Conservation (phyloP, 2,329 filamentous ascomycete genomes). For the Atkinsonella hypoxylon region DNA sequence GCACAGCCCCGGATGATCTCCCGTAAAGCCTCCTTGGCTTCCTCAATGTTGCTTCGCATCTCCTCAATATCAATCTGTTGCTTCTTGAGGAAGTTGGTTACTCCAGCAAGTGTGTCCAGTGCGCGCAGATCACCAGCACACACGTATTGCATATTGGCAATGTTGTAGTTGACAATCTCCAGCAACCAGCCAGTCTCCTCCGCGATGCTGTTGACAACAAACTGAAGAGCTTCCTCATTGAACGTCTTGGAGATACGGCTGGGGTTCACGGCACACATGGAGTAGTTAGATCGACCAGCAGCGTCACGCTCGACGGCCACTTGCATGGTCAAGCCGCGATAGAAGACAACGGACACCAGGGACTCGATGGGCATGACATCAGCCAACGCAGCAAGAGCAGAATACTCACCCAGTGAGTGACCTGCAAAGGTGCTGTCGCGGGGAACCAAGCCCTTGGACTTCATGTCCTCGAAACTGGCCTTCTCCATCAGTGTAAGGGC, state of each 20-base stretch:
- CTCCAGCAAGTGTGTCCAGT: slow-evolving; percentile 61
- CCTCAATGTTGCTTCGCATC: slow-evolving; percentile 79
- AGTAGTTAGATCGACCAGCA: slow-evolving; percentile 89
- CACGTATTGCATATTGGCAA: slow-evolving; percentile 65
- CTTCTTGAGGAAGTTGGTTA: slow-evolving; percentile 90
- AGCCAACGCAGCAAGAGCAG: slow-evolving; percentile 84
- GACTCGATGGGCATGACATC: slow-evolving; percentile 99
- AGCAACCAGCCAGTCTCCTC: slow-evolving; percentile 91
- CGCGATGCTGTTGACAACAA: slow-evolving; percentile 89
- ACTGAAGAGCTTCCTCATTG: slow-evolving; percentile 93
- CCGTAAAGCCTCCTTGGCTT: slow-evolving; percentile 79
- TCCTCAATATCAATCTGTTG: slow-evolving; percentile 96
- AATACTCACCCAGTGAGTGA: slow-evolving; percentile 97
- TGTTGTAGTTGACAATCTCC: slow-evolving; percentile 97
- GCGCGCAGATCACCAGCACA: slow-evolving; percentile 59
- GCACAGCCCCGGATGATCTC: slow-evolving; percentile 86
- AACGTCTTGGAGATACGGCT: slow-evolving; percentile 98
- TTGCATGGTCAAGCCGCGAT: slow-evolving; percentile 97
- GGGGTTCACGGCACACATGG: slow-evolving; percentile 98
- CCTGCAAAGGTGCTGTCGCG: slow-evolving; percentile 95
- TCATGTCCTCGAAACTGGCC: slow-evolving; percentile 98
- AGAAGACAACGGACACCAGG: slow-evolving; percentile 96
- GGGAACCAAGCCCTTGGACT: slow-evolving; percentile 88
- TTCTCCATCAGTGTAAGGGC: slow-evolving; percentile 98
- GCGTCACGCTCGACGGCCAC: slow-evolving; percentile 96